These are phyloP conservation scores for Penicillium sp. DNA, from an alignment of 2,329 filamentous ascomycete species.

Conservation along the genomic window DNA sequence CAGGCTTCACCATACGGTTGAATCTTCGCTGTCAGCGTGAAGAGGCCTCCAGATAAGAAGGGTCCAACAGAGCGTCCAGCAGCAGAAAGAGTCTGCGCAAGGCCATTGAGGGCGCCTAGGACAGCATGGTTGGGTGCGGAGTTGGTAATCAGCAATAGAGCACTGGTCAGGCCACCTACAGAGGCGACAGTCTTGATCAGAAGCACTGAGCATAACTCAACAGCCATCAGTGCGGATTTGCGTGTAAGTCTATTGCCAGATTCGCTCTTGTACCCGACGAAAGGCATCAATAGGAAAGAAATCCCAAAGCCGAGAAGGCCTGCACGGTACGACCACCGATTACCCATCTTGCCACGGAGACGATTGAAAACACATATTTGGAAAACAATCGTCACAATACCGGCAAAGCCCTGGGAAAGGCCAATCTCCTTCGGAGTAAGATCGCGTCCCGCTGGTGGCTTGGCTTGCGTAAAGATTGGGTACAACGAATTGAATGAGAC, in stretches of 20 bases:
- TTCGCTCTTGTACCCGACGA: slow-evolving; percentile 73
- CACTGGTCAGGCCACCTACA: slow-evolving; percentile 85
- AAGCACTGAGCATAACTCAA: slow-evolving; percentile 76
- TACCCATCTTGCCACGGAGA: slow-evolving; percentile 76
- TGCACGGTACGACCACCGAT: slow-evolving; percentile 77
- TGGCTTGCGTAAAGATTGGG: slow-evolving; percentile 81
- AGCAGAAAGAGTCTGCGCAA: slow-evolving; percentile 90
- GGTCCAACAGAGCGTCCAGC: slow-evolving; percentile 86
- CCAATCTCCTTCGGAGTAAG: slow-evolving; percentile 80
- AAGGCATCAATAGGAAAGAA: slow-evolving; percentile 85
- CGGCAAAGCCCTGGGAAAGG: slow-evolving; percentile 78
- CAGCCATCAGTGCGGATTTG: slow-evolving; percentile 70
- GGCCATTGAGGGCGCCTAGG: slow-evolving; percentile 85
- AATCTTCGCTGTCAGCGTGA: slow-evolving; percentile 72
- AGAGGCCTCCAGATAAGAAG: slow-evolving; percentile 82
- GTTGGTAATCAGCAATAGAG: slow-evolving; percentile 88
- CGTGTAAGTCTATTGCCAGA: slow-evolving; percentile 58
- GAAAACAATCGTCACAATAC: slow-evolving; percentile 81
- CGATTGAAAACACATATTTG: slow-evolving; percentile 82
- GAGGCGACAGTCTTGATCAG: slow-evolving; percentile 87
- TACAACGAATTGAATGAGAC: slow-evolving; percentile 95
- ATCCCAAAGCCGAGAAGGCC: slow-evolving; percentile 77
- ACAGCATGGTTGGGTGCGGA: slow-evolving; percentile 82
- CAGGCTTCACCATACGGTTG: slow-evolving; percentile 79
- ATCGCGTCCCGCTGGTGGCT: slow-evolving; percentile 71